Evolutionary conservation across 345 rosid species (phyloP).

Genomic region (Bretschneidera sinensis): DNA sequence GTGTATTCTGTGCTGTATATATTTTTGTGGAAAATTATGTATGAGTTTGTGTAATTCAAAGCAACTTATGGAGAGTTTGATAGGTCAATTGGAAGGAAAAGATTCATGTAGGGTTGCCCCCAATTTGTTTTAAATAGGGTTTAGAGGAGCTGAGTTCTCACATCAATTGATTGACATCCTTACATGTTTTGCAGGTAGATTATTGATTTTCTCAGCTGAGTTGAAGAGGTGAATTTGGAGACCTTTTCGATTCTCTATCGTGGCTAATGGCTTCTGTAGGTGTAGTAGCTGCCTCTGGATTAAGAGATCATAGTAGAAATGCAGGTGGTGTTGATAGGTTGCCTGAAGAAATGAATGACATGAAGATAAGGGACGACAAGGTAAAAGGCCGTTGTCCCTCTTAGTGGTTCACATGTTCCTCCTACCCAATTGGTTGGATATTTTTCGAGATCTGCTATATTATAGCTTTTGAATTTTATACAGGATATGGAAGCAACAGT

Average conservation of each 20-base stretch:
- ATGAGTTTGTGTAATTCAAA: too few relatives aligned
- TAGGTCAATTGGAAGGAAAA: too few relatives aligned
- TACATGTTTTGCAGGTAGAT: constrained; percentile 15
- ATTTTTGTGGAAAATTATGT: too few relatives aligned
- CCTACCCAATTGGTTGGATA: not conserved
- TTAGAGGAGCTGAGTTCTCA: not conserved
- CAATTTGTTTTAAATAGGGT: too few relatives aligned
- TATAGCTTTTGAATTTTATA: constrained; percentile 4
- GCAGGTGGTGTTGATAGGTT: constrained; percentile 61
- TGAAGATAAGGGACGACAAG: constrained; percentile 91
- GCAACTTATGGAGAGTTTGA: too few relatives aligned
- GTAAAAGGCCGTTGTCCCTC: constrained; percentile 23
- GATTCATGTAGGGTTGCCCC: not conserved
- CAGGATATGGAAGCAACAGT: constrained; percentile 90
- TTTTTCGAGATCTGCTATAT: not conserved
- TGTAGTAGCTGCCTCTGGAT: constrained; percentile 45
- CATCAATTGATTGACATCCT: not conserved
- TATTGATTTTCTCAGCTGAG: constrained; percentile 3
- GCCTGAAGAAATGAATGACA: constrained; percentile 82
- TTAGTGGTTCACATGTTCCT: not conserved
- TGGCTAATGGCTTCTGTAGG: constrained; percentile 58
- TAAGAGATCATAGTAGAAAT: constrained; percentile 50
- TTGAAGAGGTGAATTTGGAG: constrained; percentile 12
- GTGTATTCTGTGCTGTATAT: too few relatives aligned
- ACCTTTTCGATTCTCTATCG: not conserved